Evolutionary conservation across 148 eudicot species (phyloP), one percentile per base, ranked within the genome.

Genomic region (Polygonum maritimum): DNA sequence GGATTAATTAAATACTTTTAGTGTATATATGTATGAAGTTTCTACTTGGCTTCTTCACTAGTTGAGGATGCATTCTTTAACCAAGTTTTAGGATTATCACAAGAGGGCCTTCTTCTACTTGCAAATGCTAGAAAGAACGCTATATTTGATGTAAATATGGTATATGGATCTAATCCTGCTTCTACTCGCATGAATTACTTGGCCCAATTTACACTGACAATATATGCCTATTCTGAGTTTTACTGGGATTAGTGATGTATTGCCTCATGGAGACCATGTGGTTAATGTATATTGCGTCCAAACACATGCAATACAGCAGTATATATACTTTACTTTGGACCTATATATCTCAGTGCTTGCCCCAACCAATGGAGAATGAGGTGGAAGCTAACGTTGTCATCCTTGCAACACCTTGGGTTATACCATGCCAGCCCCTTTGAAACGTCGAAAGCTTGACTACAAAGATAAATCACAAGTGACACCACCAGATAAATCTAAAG

Each of bases 301-400:
- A 81, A 92, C 99, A 74, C 99, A 95, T 78, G 99, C 99, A 79
- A 95, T 95, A 83, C 99, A 95, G 81, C n/a, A n/a, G n/a, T n/a
- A n/a, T n/a, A n/a, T n/a, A n/a, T n/a, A n/a, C n/a, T n/a, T n/a
- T n/a, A n/a, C n/a, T n/a, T n/a, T n/a, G n/a, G n/a, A n/a, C n/a
- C n/a, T n/a, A n/a, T n/a, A n/a, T n/a, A n/a, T n/a, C n/a, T n/a
- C n/a, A n/a, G n/a, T n/a, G n/a, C n/a, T n/a, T n/a, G n/a, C n/a
- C n/a, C n/a, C n/a, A n/a, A n/a, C n/a, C n/a, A n/a, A n/a, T n/a
- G n/a, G n/a, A n/a, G n/a, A n/a, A n/a, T n/a, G n/a, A n/a, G n/a
- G n/a, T n/a, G n/a, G n/a, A n/a, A n/a, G n/a, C n/a, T n/a, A n/a
- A n/a, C n/a, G n/a, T n/a, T n/a, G n/a, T n/a, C n/a, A n/a, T n/a